phyloP scores from a whole-genome alignment of 129 eudicot genomes.

The Flaveria linearis region DNA sequence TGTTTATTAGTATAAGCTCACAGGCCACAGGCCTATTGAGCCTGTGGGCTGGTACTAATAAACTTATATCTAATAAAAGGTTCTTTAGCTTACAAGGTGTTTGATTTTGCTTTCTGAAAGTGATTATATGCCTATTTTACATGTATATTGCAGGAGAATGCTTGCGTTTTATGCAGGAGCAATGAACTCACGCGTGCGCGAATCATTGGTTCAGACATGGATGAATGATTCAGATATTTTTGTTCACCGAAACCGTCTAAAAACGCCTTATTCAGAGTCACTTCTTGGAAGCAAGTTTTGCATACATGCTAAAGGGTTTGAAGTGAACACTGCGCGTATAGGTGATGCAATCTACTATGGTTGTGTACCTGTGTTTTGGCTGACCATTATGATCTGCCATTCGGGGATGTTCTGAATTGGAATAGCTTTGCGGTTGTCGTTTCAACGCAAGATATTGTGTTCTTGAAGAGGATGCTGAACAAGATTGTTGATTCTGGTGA shows the following conservation, averaged over 20 bases:
- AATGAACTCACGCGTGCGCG: constrained; percentile 71
- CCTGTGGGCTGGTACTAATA: too few relatives aligned
- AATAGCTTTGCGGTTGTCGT: constrained; percentile 64
- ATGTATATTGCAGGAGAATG: constrained; percentile 49
- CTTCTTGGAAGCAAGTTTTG: constrained; percentile 75
- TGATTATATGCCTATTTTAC: not conserved
- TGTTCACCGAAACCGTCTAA: constrained; percentile 55
- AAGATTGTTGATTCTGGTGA: constrained; percentile 43
- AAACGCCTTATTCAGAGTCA: constrained; percentile 71
- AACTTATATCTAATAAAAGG: too few relatives aligned
- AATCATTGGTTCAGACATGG: constrained; percentile 55
- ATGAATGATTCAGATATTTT: constrained; percentile 55
- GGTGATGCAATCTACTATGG: constrained; percentile 90
- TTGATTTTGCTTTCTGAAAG: not conserved
- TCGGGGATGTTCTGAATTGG: constrained; percentile 75
- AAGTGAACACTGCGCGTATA: constrained; percentile 86
- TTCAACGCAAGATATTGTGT: constrained; percentile 56
- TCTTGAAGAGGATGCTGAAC: constrained; percentile 56
- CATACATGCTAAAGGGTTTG: constrained; percentile 90
- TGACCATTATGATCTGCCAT: constrained; percentile 87
- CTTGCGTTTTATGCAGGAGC: constrained; percentile 98
- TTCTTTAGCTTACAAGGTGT: too few relatives aligned
- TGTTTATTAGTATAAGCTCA: too few relatives aligned
- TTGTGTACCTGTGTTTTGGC: constrained; percentile 73
- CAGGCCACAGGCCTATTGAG: too few relatives aligned